Evolutionary conservation across 306 rosid genomes (phyloP).

Genomic region (Senna siamea): DNA sequence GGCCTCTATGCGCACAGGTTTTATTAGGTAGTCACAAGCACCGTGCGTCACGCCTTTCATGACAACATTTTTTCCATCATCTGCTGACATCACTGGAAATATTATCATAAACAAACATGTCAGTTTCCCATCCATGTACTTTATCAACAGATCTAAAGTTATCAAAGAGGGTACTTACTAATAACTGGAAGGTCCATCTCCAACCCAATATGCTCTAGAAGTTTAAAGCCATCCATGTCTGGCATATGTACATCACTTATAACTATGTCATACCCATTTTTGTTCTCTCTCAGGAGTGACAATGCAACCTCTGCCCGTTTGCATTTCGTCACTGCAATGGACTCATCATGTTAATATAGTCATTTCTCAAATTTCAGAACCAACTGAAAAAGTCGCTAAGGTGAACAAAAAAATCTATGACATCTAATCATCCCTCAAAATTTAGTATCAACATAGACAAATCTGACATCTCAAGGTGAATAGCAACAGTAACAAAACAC

Average conservation of each 20-base stretch:
- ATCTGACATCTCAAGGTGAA: constrained; percentile 32
- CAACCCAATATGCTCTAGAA: constrained; percentile 82
- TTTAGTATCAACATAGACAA: constrained; percentile 36
- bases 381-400: background rate
- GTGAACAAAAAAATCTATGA: constrained; percentile 22
- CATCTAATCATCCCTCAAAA: constrained; percentile 26
- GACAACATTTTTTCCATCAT: constrained; percentile 81
- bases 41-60: constrained; percentile 99
- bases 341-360: constrained; percentile 30
- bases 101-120: constrained; percentile 14
- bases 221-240: constrained; percentile 98
- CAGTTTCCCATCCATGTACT: constrained; percentile 26
- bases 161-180: constrained; percentile 56
- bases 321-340: constrained; percentile 77
- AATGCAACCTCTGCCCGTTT: constrained; percentile 82
- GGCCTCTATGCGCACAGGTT: constrained; percentile 92
- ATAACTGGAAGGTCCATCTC: constrained; percentile 99
- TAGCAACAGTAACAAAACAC: constrained; percentile 13
- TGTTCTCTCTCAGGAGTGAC: constrained; percentile 75
- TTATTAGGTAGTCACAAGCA: constrained; percentile 94
- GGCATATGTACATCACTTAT: constrained; percentile 99
- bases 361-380: constrained; percentile 27
- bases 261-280: constrained; percentile 83
- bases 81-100: constrained; percentile 94
- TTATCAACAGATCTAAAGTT: constrained; percentile 10